Evolutionary conservation across 768 basidiomycete species (phyloP).

Genomic region (Leccinum rimulosum): DNA sequence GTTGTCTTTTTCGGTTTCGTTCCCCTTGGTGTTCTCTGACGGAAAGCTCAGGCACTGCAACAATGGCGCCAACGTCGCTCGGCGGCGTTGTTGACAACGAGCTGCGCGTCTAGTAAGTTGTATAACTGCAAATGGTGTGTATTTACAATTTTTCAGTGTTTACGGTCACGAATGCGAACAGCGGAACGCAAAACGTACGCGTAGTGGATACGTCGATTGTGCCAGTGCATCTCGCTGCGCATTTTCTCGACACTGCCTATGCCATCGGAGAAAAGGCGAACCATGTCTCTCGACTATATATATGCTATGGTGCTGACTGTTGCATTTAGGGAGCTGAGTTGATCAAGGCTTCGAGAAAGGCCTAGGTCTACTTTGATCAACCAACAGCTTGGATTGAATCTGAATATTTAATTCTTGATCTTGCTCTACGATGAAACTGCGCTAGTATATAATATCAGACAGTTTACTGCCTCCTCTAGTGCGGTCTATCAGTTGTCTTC

Average conservation of each 20-base stretch:
- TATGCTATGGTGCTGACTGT: background rate
- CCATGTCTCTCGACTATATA: background rate
- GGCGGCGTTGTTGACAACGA: constrained; percentile 19
- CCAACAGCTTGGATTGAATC: no score
- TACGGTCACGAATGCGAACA: background rate
- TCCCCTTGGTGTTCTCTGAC: background rate
- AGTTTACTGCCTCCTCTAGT: no score
- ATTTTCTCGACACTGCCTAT: constrained; percentile 18
- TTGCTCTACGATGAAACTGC: no score
- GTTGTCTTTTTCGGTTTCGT: background rate
- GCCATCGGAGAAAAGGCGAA: constrained; percentile 19
- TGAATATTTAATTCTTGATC: no score
- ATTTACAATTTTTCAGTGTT: constrained; percentile 2
- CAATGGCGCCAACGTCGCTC: constrained; percentile 18
- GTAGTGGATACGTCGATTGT: constrained; percentile 18
- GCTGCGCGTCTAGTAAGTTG: constrained; percentile 15
- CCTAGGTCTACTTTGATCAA: background rate
- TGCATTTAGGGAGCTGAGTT: constrained; percentile 10
- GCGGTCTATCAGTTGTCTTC: no score
- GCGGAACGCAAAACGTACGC: constrained; percentile 17
- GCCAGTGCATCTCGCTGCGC: constrained; percentile 13
- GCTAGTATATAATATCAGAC: no score
- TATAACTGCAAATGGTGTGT: background rate
- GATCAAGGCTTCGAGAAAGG: constrained; percentile 6
- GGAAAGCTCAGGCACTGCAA: constrained; percentile 10